Evolutionary conservation across 2,329 filamentous ascomycete species (phyloP), one percentile per base, ranked within the genome.

Genomic region (Diplocarpon rosae): DNA sequence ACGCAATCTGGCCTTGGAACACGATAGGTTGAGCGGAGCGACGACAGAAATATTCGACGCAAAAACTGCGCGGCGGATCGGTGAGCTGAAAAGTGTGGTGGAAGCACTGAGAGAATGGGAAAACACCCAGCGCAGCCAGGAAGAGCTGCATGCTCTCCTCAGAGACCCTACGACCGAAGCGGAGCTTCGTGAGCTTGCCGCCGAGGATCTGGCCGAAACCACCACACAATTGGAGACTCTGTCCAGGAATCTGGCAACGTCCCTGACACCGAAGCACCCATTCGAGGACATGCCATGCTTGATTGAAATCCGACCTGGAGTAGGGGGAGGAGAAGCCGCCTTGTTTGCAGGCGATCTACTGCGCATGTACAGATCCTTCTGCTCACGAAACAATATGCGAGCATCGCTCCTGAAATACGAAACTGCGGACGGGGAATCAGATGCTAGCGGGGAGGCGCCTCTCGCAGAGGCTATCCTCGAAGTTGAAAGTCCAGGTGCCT

Each of bases 281-380:
- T 98, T 95, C 61, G 86, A 86, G 28, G 76, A 87, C 50, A 74
- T 96, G 55, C 87, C 89, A 42, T 96, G 90, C 63, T 73, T 98
- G 51, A 67, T 98, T 34, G 92, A 98, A 66, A 84, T 98, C 48
- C 78, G 89, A 0, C 92, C 92, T 0, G 92, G 92, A 0, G 89
- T 88, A 0, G 92, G 92, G 31, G 92, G 92, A 2, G 80, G 87
- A 46, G 92, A 98, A 66, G 89, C 90, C 2, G 80, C 86, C 0
- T 79, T 95, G 50, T 98, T 98, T 56, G 87, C 89, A 11, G 84
- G 85, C 43, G 80, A 92, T 42, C 66, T 98, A 6, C 77, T 95
- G 55, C 78, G 81, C 54, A 96, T 98, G 92, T 98, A 98, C 66
- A 76, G 78, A 52, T 69, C 70, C 1, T 88, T 88, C 58, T 95